These are phyloP conservation scores for Castanospermum australe DNA, from an alignment of 306 rosid genomes.

Conservation along the genomic window DNA sequence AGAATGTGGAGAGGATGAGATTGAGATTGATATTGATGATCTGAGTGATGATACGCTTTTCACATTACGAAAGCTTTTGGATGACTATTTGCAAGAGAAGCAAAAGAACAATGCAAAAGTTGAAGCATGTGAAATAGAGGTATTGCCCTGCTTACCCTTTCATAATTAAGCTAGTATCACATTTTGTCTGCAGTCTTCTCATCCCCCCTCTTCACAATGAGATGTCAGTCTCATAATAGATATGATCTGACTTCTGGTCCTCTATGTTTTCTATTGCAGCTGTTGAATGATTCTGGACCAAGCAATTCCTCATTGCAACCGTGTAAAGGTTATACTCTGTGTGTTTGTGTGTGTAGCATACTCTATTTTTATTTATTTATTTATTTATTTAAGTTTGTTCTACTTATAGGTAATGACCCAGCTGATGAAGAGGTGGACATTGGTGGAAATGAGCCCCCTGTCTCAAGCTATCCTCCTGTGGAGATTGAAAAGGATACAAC, in stretches of 20 bases:
- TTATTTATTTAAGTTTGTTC: constrained; percentile 2
- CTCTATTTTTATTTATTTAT: constrained; percentile 8
- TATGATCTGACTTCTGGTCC: constrained; percentile 12
- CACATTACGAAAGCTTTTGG: constrained; percentile 62
- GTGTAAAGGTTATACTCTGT: constrained; percentile 58
- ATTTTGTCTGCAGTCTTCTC: not conserved
- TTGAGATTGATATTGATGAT: constrained; percentile 83
- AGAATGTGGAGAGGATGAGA: constrained; percentile 73
- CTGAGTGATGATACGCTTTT: constrained; percentile 73
- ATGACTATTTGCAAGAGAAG: constrained; percentile 61
- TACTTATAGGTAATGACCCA: constrained; percentile 57
- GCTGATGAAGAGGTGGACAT: constrained; percentile 74
- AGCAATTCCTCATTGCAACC: constrained; percentile 88
- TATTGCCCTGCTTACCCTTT: constrained; percentile 26
- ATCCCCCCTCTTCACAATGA: not conserved
- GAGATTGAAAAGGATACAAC: constrained; percentile 55
- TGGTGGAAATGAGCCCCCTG: constrained; percentile 73
- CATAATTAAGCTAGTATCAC: constrained; percentile 9
- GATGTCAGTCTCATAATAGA: not conserved
- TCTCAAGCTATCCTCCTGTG: constrained; percentile 61
- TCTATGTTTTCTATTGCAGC: constrained; percentile 49
- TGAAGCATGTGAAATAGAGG: constrained; percentile 81
- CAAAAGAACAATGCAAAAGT: constrained; percentile 44
- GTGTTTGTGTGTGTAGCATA: constrained; percentile 3
- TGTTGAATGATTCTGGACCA: constrained; percentile 75